phyloP scores from a whole-genome alignment of 257 asterid species.

The Mentha longifolia region DNA sequence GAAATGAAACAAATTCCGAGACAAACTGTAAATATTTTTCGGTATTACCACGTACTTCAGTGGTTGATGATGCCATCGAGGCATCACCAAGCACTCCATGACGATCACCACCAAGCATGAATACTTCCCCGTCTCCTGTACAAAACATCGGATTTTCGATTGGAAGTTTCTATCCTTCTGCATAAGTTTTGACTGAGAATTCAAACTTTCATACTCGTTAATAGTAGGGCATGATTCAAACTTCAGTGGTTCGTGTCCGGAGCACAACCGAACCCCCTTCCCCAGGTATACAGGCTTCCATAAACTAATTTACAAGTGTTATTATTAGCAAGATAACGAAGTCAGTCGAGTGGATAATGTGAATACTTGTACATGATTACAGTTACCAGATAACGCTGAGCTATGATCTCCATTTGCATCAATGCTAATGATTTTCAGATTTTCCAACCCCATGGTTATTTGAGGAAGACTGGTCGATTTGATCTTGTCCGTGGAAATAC shows the following conservation, averaged over 20 bases:
- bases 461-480: slow-evolving; percentile 66
- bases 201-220: slow-evolving; percentile 49
- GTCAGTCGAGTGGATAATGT: too few relatives aligned
- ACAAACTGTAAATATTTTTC: not conserved
- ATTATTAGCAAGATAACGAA: too few relatives aligned
- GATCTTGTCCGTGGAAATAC: slow-evolving; percentile 62
- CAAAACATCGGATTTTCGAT: slow-evolving; percentile 3
- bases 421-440: slow-evolving; percentile 43
- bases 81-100: slow-evolving; percentile 61
- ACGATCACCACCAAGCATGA: slow-evolving; percentile 81
- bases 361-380: slow-evolving; percentile 22
- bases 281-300: slow-evolving; percentile 77
- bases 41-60: slow-evolving; percentile 40
- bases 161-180: not conserved
- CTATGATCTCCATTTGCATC: slow-evolving; percentile 96
- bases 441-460: slow-evolving; percentile 55
- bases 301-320: slow-evolving; percentile 44
- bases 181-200: slow-evolving; percentile 1
- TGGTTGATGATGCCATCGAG: slow-evolving; percentile 36
- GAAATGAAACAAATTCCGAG: not conserved
- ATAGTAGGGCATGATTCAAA: slow-evolving; percentile 80
- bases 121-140: slow-evolving; percentile 57
- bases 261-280: slow-evolving; percentile 72
- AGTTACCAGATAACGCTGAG: slow-evolving; percentile 71
- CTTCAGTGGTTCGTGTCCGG: too few relatives aligned